Evolutionary conservation across 371 early-diverging fungal species (phyloP).

Genomic region (Circinella umbellata): DNA sequence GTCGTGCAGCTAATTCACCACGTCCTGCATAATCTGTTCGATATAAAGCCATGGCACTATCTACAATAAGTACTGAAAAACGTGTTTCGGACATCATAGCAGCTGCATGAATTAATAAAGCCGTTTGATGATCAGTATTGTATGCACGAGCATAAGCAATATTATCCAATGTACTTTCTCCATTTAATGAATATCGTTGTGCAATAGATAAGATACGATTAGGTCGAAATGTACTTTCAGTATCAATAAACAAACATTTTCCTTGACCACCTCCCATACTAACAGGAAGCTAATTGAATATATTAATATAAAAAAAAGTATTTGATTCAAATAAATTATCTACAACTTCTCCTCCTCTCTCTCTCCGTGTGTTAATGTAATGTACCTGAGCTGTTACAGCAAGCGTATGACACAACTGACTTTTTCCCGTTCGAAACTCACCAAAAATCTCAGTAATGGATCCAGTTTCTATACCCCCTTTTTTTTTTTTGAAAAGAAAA

Average conservation of each 20-base stretch:
- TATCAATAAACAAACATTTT: conserved; percentile 98
- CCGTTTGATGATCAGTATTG: conserved; percentile 97
- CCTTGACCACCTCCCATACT: conserved; percentile 96
- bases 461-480: conserved; percentile 98
- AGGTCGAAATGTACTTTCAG: conserved; percentile 99
- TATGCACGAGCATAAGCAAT: conserved; percentile 98
- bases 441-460: conserved; percentile 99
- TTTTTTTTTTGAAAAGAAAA: neutral
- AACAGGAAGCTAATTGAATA: conserved; percentile 68
- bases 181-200: conserved; percentile 89
- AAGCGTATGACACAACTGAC: conserved; percentile 98
- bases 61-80: conserved; percentile 94
- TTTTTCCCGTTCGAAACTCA: conserved; percentile 99
- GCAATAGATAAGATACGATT: conserved; percentile 91
- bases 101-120: conserved; percentile 91
- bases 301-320: neutral
- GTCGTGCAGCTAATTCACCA: conserved; percentile 97
- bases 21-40: conserved; percentile 98
- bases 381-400: conserved; percentile 97
- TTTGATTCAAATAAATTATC: no score
- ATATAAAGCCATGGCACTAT: conserved; percentile 97
- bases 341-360: no score
- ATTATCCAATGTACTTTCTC: conserved; percentile 93
- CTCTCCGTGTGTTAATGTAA: neutral
- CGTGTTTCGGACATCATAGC: conserved; percentile 97